Base-by-base conservation (phyloP, 2,329 filamentous ascomycete species). In the Arthrobotrys iridis region DNA sequence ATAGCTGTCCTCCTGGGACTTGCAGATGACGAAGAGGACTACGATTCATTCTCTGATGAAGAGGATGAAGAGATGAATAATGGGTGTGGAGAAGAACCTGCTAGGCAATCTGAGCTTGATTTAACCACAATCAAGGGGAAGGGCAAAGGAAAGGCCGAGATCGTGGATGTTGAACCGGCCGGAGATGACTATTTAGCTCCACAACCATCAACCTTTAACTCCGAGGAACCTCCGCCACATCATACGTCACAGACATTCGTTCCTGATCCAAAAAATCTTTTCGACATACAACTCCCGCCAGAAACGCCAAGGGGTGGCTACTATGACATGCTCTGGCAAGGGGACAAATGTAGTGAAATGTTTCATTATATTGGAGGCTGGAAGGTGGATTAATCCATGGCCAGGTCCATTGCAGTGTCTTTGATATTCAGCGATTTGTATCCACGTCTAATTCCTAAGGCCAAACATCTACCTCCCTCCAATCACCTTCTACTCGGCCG, bases 271-370 rank as follows among this genome's bases (percentile, higher is more conserved):
- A 33, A 59, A 13, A 48, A 75, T 59, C 35, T 68, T 22, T 75
- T 75, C 26, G 71, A 75, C 35, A 75, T 75, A 33, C 28, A 33
- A 2, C 30, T 75, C 13, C 71, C 71, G 3, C 71, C 71, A 3
- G 71, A 75, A 57, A 75, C 71, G 3, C 26, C 71, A 3, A 45
- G 71, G 35, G 71, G 71, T 30, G 71, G 71, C 1, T 75, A 75
- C 48, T 75, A 75, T 41, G 71, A 75, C n/a, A 75, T 75, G 71
- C 63, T 75, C 20, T 75, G 71, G 71, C 71, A 75, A 35, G 71
- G 71, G 2, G 71, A 75, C 33, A 75, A 68, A 28, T 75, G 71
- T 33, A 75, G 57, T 11, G 55, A 26, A 10, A 75, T 75, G 71
- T 75, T 75, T 22, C 71, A 75, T 22, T 28, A 75, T 26, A 75